Evolutionary conservation across 2,329 filamentous ascomycete species (phyloP).

Genomic region (Penicillium glabrum): DNA sequence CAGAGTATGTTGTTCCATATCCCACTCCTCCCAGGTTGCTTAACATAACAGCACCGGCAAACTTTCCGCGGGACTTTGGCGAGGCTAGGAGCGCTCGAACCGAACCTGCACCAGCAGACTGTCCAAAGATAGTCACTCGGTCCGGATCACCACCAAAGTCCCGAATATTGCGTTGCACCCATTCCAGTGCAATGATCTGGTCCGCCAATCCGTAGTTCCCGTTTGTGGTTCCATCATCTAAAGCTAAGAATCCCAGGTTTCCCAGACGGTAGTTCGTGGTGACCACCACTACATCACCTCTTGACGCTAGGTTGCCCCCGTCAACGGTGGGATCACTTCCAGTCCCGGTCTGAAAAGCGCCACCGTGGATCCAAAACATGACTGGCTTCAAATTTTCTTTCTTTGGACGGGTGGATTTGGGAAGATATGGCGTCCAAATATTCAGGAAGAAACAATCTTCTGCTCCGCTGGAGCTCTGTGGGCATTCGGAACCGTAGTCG

Average conservation of each 20-base stretch:
- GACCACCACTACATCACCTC: slow-evolving; percentile 61
- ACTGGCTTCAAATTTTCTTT: slow-evolving; percentile 47
- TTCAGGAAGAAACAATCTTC: slow-evolving; percentile 54
- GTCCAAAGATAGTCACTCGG: slow-evolving; percentile 49
- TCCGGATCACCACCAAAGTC: slow-evolving; percentile 50
- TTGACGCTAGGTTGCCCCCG: slow-evolving; percentile 57
- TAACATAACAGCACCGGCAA: slow-evolving; percentile 23
- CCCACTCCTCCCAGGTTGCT: slow-evolving; percentile 57
- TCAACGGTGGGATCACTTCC: slow-evolving; percentile 43
- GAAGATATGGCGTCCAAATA: slow-evolving; percentile 43
- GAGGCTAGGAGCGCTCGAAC: slow-evolving; percentile 51
- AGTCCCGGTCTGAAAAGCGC: slow-evolving; percentile 55
- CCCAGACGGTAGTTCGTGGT: slow-evolving; percentile 61
- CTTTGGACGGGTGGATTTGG: slow-evolving; percentile 23
- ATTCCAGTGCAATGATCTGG: slow-evolving; percentile 51
- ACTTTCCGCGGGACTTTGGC: slow-evolving; percentile 16
- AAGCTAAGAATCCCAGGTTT: slow-evolving; percentile 59
- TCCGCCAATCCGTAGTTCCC: slow-evolving; percentile 57
- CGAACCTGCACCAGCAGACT: slow-evolving; percentile 56
- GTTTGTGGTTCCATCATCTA: slow-evolving; percentile 55
- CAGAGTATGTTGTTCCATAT: slow-evolving; percentile 59
- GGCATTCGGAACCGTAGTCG: slow-evolving; percentile 38
- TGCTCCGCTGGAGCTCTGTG: slow-evolving; percentile 38
- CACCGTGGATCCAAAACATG: slow-evolving; percentile 56
- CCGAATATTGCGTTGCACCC: slow-evolving; percentile 48